A percentile compares a stretch with the other conserved stretches of the same genome.
Conservation (phyloP, 768 basidiomycete genomes). For the Dioszegia aurantiaca region DNA sequence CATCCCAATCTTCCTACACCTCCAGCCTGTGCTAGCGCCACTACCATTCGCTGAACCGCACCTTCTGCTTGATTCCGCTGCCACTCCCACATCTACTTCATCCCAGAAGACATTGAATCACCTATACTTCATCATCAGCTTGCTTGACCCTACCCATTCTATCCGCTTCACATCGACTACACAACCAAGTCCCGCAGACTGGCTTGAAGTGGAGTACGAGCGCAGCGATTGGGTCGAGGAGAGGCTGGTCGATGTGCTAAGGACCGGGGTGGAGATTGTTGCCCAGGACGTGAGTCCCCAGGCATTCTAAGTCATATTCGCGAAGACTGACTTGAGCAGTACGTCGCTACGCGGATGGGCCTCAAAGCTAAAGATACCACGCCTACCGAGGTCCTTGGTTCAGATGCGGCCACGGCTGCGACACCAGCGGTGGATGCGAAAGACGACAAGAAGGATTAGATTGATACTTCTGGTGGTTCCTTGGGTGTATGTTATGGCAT, state of each 20-base stretch:
- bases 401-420: not conserved
- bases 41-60: constrained; percentile 55
- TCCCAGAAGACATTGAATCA: constrained; percentile 51
- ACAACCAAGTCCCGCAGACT: constrained; percentile 76
- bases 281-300: constrained; percentile 70
- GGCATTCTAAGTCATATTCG: not conserved
- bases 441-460: constrained; percentile 13
- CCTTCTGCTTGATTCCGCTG: constrained; percentile 26
- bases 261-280: constrained; percentile 80
- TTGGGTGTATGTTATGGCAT: not conserved
- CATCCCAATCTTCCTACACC: constrained; percentile 85
- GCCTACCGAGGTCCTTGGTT: not conserved
- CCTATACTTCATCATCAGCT: constrained; percentile 68
- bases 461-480: not conserved
- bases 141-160: constrained; percentile 75
- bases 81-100: constrained; percentile 31
- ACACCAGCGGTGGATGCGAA: not conserved
- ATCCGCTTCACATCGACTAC: constrained; percentile 74
- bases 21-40: constrained; percentile 75
- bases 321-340: constrained; percentile 14
- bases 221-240: constrained; percentile 90
- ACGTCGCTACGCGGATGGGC: constrained; percentile 44
- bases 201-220: constrained; percentile 83
- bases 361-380: constrained; percentile 20
- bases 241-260: constrained; percentile 77